Evolutionary conservation across 192 early-diverging fungal species (phyloP).

Genomic region (Rhizoclosmatium globosum): DNA sequence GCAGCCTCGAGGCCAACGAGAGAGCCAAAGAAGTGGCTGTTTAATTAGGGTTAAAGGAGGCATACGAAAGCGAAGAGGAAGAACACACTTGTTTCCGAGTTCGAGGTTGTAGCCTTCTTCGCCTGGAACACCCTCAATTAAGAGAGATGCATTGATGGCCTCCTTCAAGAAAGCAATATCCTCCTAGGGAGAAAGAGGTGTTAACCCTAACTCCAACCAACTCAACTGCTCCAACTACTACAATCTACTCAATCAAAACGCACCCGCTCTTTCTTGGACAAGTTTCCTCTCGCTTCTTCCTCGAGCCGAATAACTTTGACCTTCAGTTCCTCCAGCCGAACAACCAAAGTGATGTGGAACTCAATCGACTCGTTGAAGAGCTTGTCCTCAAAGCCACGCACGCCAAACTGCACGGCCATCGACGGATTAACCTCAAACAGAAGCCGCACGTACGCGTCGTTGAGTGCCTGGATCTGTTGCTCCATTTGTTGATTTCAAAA

Average conservation of each 20-base stretch:
- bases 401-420: background rate
- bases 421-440: background rate
- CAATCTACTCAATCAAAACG: background rate
- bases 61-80: background rate
- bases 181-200: background rate
- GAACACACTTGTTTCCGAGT: conserved; percentile 18
- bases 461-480: background rate
- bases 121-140: background rate
- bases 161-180: background rate
- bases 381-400: background rate
- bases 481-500: background rate
- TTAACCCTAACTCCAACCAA: background rate
- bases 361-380: background rate
- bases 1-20: background rate
- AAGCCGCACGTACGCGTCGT: background rate
- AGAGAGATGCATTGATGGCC: background rate
- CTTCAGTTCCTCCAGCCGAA: background rate
- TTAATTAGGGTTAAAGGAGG: background rate
- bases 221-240: background rate
- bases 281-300: background rate
- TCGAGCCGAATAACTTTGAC: background rate
- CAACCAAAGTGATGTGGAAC: background rate
- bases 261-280: background rate
- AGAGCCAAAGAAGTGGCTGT: background rate
- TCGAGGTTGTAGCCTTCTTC: conserved; percentile 1